These are phyloP conservation scores for Catenaria anguillulae DNA, from an alignment of 371 early-diverging fungal genomes.

Conservation along the genomic window DNA sequence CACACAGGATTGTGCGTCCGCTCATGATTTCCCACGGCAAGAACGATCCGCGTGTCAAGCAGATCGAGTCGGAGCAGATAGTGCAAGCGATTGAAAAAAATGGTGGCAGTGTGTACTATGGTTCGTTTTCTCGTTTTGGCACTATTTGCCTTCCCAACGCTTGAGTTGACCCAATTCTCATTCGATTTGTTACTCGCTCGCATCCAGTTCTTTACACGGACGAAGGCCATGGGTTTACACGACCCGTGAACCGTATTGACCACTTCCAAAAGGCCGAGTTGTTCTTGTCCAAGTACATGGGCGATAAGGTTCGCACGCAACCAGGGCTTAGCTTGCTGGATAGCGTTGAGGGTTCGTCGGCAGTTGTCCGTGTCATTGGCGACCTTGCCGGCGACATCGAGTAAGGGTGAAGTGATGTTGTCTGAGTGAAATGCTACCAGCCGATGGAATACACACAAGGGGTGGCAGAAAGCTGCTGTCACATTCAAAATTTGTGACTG, in stretches of 20 bases:
- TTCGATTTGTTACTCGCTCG: no score
- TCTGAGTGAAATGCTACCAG: no score
- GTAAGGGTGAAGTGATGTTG: no score
- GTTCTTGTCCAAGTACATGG: slow-evolving; percentile 7
- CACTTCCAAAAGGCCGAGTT: slow-evolving; percentile 8
- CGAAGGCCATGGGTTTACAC: slow-evolving; percentile 13
- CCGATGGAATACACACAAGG: no score
- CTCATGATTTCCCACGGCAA: slow-evolving; percentile 13
- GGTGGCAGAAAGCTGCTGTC: no score
- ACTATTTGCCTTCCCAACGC: no score
- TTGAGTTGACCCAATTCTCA: no score
- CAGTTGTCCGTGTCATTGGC: not conserved
- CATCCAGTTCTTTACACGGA: slow-evolving; percentile 10
- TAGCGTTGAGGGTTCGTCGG: not conserved
- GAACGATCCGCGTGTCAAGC: slow-evolving; percentile 15
- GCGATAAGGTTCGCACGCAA: not conserved
- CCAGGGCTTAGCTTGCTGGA: not conserved
- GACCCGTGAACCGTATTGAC: slow-evolving; percentile 11
- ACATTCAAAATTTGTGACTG: no score
- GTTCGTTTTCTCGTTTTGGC: no score
- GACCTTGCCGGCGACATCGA: not conserved
- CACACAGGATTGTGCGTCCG: slow-evolving; percentile 10
- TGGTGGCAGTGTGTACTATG: slow-evolving; percentile 10
- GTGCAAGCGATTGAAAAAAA: slow-evolving; percentile 9
- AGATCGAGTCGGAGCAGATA: slow-evolving; percentile 14